A percentile compares a stretch with the other conserved stretches of the same genome.
Conservation (phyloP, 139 green algal genomes). For the Chlamydomonas schloesseri region DNA sequence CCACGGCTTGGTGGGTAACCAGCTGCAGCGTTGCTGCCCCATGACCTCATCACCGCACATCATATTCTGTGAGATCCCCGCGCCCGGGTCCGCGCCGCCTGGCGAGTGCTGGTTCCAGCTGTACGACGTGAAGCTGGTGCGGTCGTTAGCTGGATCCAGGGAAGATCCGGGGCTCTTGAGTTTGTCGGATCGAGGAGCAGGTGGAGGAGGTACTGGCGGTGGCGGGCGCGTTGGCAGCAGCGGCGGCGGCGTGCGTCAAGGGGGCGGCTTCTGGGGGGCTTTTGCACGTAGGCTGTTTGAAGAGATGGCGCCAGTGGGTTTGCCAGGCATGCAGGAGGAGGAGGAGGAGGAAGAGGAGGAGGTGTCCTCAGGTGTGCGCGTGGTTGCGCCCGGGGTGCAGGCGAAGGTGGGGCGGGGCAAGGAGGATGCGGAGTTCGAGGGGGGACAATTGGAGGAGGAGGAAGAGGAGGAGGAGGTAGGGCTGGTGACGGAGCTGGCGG, state of each 20-base stretch:
- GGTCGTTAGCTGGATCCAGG: background rate
- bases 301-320: background rate
- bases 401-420: background rate
- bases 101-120: constrained; percentile 39
- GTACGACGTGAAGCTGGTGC: constrained; percentile 16
- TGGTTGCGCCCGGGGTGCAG: too few species aligned
- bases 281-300: background rate
- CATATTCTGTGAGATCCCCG: constrained; percentile 2
- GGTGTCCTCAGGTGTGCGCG: too few species aligned
- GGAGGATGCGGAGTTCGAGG: background rate
- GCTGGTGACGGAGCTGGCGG: background rate
- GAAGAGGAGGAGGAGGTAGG: background rate
- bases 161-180: background rate
- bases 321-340: background rate
- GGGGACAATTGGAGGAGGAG: too few species aligned
- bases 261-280: background rate
- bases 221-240: background rate
- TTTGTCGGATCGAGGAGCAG: too few species aligned
- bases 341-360: background rate
- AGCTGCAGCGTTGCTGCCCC: constrained; percentile 45
- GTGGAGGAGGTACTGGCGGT: too few species aligned
- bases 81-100: background rate
- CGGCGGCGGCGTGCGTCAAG: too few species aligned
- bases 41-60: constrained; percentile 21
- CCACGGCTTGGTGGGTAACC: constrained; percentile 12